Conservation (phyloP, 441 rosid genomes). For the Kokia cookei region DNA sequence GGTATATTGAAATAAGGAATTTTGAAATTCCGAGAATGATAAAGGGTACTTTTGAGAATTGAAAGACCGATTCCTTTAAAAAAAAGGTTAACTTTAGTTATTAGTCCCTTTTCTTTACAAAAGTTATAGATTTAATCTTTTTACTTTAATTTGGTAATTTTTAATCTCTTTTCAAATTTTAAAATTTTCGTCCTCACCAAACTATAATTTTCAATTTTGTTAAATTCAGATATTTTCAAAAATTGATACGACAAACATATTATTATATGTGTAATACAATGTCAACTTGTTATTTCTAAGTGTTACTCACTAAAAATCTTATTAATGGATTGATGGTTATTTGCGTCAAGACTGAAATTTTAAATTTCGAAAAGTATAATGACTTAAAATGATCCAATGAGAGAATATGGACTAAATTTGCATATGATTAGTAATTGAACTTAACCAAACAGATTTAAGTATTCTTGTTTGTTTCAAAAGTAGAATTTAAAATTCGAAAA, state of each 20-base stretch:
- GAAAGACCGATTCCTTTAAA: background rate
- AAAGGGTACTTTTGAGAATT: constrained; percentile 35
- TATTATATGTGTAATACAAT: too few species aligned
- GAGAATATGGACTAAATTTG: background rate
- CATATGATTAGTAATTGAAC: background rate
- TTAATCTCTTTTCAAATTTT: too few species aligned
- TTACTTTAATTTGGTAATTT: background rate
- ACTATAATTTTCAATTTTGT: too few species aligned
- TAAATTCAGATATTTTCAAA: too few species aligned
- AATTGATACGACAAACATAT: background rate
- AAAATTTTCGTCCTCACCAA: background rate
- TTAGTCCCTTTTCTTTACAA: background rate
- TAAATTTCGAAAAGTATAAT: background rate
- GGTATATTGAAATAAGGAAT: background rate
- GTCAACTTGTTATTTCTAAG: background rate
- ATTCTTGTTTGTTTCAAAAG: background rate
- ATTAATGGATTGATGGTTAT: background rate
- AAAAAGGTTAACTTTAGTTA: background rate
- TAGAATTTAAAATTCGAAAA: background rate
- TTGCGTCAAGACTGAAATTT: background rate
- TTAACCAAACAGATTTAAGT: background rate
- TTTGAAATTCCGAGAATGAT: constrained; percentile 23
- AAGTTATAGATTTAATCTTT: background rate
- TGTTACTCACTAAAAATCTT: background rate
- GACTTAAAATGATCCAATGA: background rate